Conservation (phyloP, 2,329 filamentous ascomycete species). For the Trichoderma lentiforme region DNA sequence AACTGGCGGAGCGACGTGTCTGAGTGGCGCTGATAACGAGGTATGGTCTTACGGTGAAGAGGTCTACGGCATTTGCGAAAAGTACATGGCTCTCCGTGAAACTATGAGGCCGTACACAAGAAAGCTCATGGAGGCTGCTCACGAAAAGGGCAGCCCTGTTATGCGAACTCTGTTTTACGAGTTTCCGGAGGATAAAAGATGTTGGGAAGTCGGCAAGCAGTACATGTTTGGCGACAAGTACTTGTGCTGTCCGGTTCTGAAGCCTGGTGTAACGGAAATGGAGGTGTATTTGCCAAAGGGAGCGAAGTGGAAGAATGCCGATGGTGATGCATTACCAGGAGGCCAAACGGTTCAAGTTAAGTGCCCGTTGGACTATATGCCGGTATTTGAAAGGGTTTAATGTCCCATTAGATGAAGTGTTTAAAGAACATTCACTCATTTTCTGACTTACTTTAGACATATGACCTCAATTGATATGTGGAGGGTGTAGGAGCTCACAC, state of each 20-base stretch:
- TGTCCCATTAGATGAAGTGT: background rate
- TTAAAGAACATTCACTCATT: too few species aligned
- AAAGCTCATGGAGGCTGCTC: background rate
- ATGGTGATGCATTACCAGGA: background rate
- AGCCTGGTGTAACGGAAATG: background rate
- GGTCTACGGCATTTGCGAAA: background rate
- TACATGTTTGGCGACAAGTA: background rate
- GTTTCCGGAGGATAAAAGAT: background rate
- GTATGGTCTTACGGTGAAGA: background rate
- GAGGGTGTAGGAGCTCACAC: background rate
- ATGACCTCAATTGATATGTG: too few species aligned
- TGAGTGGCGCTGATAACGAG: background rate
- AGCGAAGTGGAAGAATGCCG: background rate
- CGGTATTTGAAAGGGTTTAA: background rate
- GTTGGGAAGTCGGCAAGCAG: background rate
- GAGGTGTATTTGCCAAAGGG: background rate
- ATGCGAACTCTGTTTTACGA: background rate
- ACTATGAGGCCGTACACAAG: background rate
- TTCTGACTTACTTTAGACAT: too few species aligned
- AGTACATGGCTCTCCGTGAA: background rate
- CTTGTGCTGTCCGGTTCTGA: background rate
- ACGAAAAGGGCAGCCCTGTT: background rate
- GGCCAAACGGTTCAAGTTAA: background rate
- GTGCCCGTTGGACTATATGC: background rate
- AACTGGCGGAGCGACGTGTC: background rate